Percentiles rank a stretch among this genome's conserved stretches.
Conservation (phyloP, 2,329 filamentous ascomycete genomes). For the Verticillium dahliae region DNA sequence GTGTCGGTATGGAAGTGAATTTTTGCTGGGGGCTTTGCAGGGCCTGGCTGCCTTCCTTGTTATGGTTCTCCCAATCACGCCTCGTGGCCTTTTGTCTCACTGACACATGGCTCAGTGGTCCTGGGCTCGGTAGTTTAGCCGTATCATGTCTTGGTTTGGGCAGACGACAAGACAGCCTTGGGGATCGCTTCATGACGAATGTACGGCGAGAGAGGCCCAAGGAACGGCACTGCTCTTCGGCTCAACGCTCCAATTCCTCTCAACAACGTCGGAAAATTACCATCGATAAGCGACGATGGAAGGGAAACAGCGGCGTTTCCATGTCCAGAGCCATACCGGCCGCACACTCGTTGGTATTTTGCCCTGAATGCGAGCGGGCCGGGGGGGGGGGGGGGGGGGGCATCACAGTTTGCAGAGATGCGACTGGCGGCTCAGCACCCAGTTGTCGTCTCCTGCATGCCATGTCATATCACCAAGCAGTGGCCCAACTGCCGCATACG, state of each 20-base stretch:
- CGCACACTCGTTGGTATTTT: not conserved
- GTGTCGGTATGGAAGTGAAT: not conserved
- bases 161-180: too few relatives aligned
- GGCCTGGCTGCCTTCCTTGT: not conserved
- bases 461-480: not conserved
- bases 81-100: not conserved
- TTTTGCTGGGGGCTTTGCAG: not conserved
- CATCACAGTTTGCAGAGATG: not conserved
- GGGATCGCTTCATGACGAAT: too few relatives aligned
- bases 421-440: not conserved
- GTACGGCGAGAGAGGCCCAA: not conserved
- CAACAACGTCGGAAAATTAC: not conserved
- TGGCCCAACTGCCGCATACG: not conserved
- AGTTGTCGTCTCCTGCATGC: not conserved
- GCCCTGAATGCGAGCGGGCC: not conserved
- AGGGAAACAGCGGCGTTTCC: not conserved
- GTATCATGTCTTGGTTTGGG: not conserved
- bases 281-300: not conserved
- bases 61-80: not conserved
- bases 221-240: not conserved
- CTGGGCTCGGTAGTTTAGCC: not conserved
- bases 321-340: not conserved
- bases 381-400: not conserved
- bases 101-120: not conserved
- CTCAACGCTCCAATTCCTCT: not conserved